These are phyloP conservation scores for Solanum pennellii DNA, from an alignment of 257 asterid species.

Conservation along the genomic window DNA sequence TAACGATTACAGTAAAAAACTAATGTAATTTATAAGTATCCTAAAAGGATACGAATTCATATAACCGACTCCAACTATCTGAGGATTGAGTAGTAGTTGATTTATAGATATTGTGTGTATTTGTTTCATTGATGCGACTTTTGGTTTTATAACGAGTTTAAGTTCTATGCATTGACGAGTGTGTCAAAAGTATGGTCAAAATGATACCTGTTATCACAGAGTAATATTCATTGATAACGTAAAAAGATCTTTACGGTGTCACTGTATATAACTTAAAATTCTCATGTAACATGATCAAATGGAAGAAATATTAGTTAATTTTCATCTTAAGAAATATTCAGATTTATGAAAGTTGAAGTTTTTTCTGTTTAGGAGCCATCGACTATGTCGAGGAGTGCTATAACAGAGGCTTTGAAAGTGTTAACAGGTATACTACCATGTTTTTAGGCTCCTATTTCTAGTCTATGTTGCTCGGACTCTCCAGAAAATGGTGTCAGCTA, in stretches of 20 bases:
- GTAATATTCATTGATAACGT: not conserved
- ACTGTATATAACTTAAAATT: not conserved
- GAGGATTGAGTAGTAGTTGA: not conserved
- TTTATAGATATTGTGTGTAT: not conserved
- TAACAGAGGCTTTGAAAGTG: slow-evolving; percentile 30
- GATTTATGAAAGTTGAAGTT: not conserved
- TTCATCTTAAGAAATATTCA: not conserved
- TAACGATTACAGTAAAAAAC: not conserved
- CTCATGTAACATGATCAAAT: not conserved
- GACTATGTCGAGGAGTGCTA: slow-evolving; percentile 11
- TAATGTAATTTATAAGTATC: not conserved
- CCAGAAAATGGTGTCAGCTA: not conserved
- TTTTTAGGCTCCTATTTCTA: not conserved
- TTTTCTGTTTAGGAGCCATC: slow-evolving; percentile 21
- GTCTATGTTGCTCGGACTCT: not conserved
- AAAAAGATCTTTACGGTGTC: not conserved
- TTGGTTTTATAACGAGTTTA: not conserved
- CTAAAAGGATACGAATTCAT: not conserved
- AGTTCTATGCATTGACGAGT: not conserved
- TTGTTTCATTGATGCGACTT: not conserved
- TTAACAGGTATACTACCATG: slow-evolving; percentile 20
- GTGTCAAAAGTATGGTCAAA: not conserved
- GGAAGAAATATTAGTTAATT: not conserved
- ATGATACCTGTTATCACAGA: not conserved
- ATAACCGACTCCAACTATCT: not conserved